Base-by-base conservation (phyloP, 208 protist genomes). In the Trypanosoma rangeli region DNA sequence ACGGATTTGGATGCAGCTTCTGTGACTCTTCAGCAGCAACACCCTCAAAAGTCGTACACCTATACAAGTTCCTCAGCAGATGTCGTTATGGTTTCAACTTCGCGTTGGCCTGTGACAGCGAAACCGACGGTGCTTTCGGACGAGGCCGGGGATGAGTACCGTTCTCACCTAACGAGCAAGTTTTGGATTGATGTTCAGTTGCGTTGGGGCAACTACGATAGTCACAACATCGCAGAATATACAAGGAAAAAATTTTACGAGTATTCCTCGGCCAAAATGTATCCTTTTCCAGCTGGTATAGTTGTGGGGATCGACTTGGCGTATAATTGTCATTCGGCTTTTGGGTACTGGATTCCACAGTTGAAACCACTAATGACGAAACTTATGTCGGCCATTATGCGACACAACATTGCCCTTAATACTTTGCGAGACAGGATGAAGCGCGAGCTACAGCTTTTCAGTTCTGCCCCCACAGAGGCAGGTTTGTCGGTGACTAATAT, bases 121-220 rank as follows among this genome's bases (percentile, higher is more conserved):
- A 93, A 95, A 64, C 89, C 89, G 8, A 98, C 93, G 31, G 87
- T 93, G 33, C 73, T 97, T 20, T 78, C 86, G 16, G 80, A 93
- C 22, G 90, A 94, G 46, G 86, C 85, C 64, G 88, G 85, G 42
- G 91, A 98, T 60, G 86, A 79, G 31, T 88, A 76, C 63, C 78
- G 86, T 29, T 61, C 70, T 70, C 74, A 80, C 71, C 96, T 89
- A 0, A 98, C 97, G 33, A 92, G 86, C 18, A 99, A 99, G 80
- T 99, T 98, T 84, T 99, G 99, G 99, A 82, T 99, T 53, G 99
- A 99, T 82, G 97, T 99, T 57, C 99, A 99, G 92, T 92, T 99
- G 48, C 95, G 99, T 46, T 99, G 98, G 98, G 98, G 98, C 56
- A 98, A 99, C 92, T 99, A 98, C 76, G 98, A 99, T 86, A 98